phyloP scores from a whole-genome alignment of 2,329 filamentous ascomycete genomes.

The Escovopsis sp. region DNA sequence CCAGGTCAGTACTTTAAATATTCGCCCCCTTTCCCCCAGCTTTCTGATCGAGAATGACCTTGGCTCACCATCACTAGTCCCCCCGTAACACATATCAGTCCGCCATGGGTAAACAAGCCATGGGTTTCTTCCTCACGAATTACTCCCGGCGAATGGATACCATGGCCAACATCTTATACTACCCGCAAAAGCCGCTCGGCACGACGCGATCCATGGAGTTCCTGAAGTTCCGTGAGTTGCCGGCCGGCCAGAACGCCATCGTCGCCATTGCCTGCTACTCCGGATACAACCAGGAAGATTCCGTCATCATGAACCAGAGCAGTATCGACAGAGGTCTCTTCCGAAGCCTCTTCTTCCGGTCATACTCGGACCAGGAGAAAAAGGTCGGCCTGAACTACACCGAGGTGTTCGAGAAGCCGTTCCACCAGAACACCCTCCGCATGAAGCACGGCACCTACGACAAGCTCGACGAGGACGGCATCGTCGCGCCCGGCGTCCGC shows the following conservation, averaged over 20 bases:
- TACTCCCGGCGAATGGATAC: slow-evolving; percentile 97
- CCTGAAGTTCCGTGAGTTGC: slow-evolving; percentile 91
- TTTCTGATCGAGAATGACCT: neutral
- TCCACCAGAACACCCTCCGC: slow-evolving; percentile 71
- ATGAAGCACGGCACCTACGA: slow-evolving; percentile 94
- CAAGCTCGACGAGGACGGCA: slow-evolving; percentile 92
- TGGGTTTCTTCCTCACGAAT: slow-evolving; percentile 98
- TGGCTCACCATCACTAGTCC: slow-evolving; percentile 39
- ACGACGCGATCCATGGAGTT: slow-evolving; percentile 98
- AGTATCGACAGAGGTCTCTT: slow-evolving; percentile 96
- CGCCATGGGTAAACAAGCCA: slow-evolving; percentile 99
- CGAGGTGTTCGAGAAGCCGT: slow-evolving; percentile 92
- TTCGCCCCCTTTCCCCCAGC: neutral
- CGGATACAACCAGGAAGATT: slow-evolving; percentile 99
- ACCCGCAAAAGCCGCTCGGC: slow-evolving; percentile 91
- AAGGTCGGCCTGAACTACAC: slow-evolving; percentile 85
- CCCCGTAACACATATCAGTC: slow-evolving; percentile 98
- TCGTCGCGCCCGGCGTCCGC: slow-evolving; percentile 83
- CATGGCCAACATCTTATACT: slow-evolving; percentile 98
- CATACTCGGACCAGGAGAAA: slow-evolving; percentile 95
- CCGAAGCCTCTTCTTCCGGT: slow-evolving; percentile 93
- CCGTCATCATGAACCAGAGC: slow-evolving; percentile 99
- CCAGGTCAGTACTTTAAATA: slow-evolving; percentile 37
- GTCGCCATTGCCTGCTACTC: slow-evolving; percentile 96
- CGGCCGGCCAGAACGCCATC: slow-evolving; percentile 94